Evolutionary conservation across 306 rosid genomes (phyloP), one percentile per base, ranked within the genome.

Genomic region (Quercus dentata): DNA sequence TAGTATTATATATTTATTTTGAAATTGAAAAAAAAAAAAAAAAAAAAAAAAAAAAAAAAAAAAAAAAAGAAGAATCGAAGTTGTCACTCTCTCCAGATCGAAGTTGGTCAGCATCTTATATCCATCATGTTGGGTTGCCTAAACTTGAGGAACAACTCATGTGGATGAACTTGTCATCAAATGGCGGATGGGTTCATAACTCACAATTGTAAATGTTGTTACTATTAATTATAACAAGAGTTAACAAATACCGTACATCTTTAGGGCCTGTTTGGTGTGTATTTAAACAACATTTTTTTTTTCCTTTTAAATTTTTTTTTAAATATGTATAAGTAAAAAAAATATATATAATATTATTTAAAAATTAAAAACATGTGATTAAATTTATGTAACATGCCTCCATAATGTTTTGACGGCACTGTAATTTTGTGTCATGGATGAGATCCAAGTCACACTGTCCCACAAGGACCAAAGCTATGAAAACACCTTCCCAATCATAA

Each of bases 221-320:
- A 56, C 2, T 56, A 33, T 33, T 5, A 33, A 5, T 33, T 5
- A 7, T n/a, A 56, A 4, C 8, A 56, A 56, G 20, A 31, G 33
- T 5, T 31, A 31, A 31, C 0, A 31, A 31, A 31, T 31, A 31
- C 1, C 4, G 33, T 0, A 31, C 41, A 33, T 33, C 41, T 33
- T 5, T 6, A 33, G 28, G 28, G 28, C 0, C 28, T 1, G 2
- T 27, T 27, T 27, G 28, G 28, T 27, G 28, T 27, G 28, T 27
- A 27, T 27, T 27, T 1, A 25, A 25, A 25, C 27, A 25, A 25
- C 1, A 23, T 1, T 25, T 25, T 27, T 27, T 27, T 27, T 27
- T 27, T 1, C 0, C 2, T 25, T 0, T 1, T 1, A 25, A 25
- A 1, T 0, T 1, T 25, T 25, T 25, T 25, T 1, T 1, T 1